Evolutionary conservation across 1,284 basidiomycete genomes (phyloP).

Genomic region (Cutaneotrichosporon cavernicola): DNA sequence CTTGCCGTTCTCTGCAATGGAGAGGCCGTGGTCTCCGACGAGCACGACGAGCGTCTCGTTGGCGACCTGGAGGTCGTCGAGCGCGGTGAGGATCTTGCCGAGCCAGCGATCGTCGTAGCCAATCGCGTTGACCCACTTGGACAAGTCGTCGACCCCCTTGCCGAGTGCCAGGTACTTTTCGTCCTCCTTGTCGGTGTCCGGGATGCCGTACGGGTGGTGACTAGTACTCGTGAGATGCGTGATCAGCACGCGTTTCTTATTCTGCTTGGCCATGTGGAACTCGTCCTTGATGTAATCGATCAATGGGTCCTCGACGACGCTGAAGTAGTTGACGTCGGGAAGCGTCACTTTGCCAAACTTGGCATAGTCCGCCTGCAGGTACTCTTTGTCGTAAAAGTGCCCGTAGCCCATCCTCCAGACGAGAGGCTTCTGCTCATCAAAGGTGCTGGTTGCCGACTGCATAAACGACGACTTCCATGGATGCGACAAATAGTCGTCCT

Average conservation of each 20-base stretch:
- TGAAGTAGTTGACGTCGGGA: slow-evolving; percentile 16
- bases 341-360: slow-evolving; percentile 11
- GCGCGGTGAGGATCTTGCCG: slow-evolving; percentile 11
- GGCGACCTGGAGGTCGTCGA: slow-evolving; percentile 15
- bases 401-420: slow-evolving; percentile 1
- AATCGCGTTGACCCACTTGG: slow-evolving; percentile 17
- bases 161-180: background rate
- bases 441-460: slow-evolving; percentile 9
- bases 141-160: slow-evolving; percentile 9
- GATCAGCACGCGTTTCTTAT: slow-evolving; percentile 10
- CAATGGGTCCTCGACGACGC: slow-evolving; percentile 13
- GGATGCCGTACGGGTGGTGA: slow-evolving; percentile 14
- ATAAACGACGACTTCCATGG: slow-evolving; percentile 9
- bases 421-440: slow-evolving; percentile 4
- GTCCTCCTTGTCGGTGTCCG: background rate
- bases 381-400: slow-evolving; percentile 7
- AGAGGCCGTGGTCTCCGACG: slow-evolving; percentile 15
- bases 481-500: background rate
- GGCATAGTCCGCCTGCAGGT: slow-evolving; percentile 1
- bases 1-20: slow-evolving; percentile 15
- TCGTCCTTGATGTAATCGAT: slow-evolving; percentile 16
- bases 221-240: slow-evolving; percentile 16
- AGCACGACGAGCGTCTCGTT: slow-evolving; percentile 21
- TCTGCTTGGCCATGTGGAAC: slow-evolving; percentile 11
- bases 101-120: slow-evolving; percentile 18